These are phyloP conservation scores for Syzygium syzygioides DNA, from an alignment of 441 rosid genomes.

Conservation along the genomic window DNA sequence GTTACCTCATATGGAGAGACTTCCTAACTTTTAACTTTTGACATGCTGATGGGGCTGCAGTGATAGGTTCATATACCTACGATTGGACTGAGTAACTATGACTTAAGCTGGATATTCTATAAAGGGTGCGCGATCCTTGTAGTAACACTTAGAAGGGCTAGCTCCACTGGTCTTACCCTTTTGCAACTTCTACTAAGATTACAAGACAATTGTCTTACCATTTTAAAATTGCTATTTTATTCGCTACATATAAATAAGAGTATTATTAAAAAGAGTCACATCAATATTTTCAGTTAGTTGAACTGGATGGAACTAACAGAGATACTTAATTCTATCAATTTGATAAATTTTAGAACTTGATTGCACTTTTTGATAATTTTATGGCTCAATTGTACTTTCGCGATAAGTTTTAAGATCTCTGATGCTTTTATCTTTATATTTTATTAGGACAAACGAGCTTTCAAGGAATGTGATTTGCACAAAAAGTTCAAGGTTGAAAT, in stretches of 20 bases:
- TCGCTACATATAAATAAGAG: neutral
- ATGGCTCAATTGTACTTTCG: neutral
- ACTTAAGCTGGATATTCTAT: neutral
- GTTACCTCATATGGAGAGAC: neutral
- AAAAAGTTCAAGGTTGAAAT: neutral
- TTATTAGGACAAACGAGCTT: neutral
- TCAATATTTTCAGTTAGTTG: neutral
- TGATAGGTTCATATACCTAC: neutral
- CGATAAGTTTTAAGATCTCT: fast-evolving
- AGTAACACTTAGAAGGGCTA: neutral
- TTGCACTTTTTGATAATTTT: neutral
- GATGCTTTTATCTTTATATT: neutral
- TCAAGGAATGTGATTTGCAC: neutral
- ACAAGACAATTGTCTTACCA: neutral
- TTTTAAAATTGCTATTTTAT: neutral
- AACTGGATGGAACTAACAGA: neutral
- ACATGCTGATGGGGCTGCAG: fast-evolving
- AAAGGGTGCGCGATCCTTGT: neutral
- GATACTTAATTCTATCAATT: neutral
- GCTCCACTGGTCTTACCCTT: neutral
- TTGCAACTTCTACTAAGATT: neutral
- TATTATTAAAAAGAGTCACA: neutral
- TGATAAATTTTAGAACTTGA: neutral
- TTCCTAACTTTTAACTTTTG: neutral
- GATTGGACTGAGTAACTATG: neutral